These are phyloP conservation scores for Trypanosoma conorhini DNA, from an alignment of 208 protist genomes.

Conservation along the genomic window DNA sequence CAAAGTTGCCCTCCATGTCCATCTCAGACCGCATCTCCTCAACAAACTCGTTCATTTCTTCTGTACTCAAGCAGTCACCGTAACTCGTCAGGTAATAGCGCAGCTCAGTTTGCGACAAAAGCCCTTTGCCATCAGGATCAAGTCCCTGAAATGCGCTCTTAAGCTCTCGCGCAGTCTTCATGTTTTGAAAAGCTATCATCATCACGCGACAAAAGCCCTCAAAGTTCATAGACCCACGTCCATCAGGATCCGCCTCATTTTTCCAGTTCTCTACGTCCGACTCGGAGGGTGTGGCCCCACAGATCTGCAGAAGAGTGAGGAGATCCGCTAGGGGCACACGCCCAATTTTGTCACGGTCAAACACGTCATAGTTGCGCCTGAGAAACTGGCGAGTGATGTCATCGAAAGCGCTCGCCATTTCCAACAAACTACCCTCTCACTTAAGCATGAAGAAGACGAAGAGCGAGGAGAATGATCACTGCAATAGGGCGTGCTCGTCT, in stretches of 20 bases:
- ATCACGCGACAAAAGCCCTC: constrained; percentile 74
- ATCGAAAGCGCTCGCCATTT: constrained; percentile 32
- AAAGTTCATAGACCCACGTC: constrained; percentile 73
- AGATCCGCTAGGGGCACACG: constrained; percentile 58
- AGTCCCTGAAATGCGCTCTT: constrained; percentile 93
- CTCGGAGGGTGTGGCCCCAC: constrained; percentile 72
- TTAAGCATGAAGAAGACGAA: constrained; percentile 16
- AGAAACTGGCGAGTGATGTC: constrained; percentile 61
- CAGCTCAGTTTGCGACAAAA: constrained; percentile 92
- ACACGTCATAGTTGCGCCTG: constrained; percentile 68
- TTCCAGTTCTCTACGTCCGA: constrained; percentile 55
- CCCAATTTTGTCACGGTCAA: constrained; percentile 81
- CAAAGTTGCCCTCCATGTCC: constrained; percentile 89
- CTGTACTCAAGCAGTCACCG: constrained; percentile 90
- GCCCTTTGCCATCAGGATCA: constrained; percentile 93
- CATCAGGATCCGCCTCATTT: constrained; percentile 57
- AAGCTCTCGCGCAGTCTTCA: constrained; percentile 70
- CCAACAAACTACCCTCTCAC: background rate
- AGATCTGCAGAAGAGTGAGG: constrained; percentile 62
- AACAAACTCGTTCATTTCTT: constrained; percentile 92
- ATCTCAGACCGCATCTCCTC: constrained; percentile 85
- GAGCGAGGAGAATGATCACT: background rate
- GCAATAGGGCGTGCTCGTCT: background rate
- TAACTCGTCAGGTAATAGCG: constrained; percentile 93
- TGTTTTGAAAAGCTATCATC: constrained; percentile 56